These are phyloP conservation scores for Barnettozyma pratensis DNA, from an alignment of 805 yeast species.

Conservation along the genomic window DNA sequence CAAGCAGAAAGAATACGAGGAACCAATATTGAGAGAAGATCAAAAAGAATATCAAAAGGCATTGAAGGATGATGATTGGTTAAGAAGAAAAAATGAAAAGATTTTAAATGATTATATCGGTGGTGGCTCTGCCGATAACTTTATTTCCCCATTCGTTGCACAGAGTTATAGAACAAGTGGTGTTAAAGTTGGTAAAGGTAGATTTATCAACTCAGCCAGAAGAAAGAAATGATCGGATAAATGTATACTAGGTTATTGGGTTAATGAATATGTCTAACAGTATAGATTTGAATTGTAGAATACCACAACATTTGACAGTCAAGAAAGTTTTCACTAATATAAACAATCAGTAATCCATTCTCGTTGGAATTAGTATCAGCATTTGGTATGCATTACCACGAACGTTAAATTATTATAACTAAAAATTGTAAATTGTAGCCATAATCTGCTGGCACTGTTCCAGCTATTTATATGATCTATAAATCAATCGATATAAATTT, in stretches of 20 bases:
- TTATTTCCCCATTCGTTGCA: slow-evolving; percentile 80
- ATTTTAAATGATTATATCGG: slow-evolving; percentile 85
- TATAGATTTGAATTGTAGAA: too few relatives aligned
- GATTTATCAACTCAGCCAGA: slow-evolving; percentile 67
- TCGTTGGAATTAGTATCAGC: too few relatives aligned
- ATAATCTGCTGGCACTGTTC: too few relatives aligned
- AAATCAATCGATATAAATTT: too few relatives aligned
- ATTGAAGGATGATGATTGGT: slow-evolving; percentile 83
- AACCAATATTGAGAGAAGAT: slow-evolving; percentile 76
- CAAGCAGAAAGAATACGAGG: slow-evolving; percentile 41
- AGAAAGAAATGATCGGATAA: slow-evolving; percentile 22
- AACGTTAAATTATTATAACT: too few relatives aligned
- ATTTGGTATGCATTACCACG: too few relatives aligned
- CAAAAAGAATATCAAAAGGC: slow-evolving; percentile 92
- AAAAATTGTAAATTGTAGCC: too few relatives aligned
- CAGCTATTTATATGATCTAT: too few relatives aligned
- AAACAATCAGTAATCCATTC: too few relatives aligned
- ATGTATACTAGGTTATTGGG: background rate
- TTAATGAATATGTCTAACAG: background rate
- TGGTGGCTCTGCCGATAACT: slow-evolving; percentile 86
- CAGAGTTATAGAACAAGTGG: slow-evolving; percentile 59
- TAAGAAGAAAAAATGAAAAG: slow-evolving; percentile 79
- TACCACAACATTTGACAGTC: too few relatives aligned
- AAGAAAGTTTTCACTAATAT: too few relatives aligned
- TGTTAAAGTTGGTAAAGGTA: slow-evolving; percentile 80